phyloP scores from a whole-genome alignment of 1,284 basidiomycete genomes.

The Apiotrichum sp. region DNA sequence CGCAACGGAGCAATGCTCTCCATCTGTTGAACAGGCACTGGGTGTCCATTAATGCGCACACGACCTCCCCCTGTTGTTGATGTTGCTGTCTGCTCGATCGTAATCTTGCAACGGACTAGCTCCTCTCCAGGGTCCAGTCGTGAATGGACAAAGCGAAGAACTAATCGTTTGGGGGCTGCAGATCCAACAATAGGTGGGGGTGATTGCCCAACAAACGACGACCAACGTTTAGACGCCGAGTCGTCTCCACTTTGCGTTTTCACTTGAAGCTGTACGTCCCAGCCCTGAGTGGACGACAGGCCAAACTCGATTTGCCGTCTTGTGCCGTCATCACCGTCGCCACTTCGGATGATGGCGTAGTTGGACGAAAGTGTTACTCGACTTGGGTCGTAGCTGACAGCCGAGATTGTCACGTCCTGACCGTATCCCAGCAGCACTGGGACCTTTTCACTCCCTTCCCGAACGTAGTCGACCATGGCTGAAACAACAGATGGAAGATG shows the following conservation, averaged over 20 bases:
- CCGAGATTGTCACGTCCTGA: conserved; percentile 70
- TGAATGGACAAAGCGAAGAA: conserved; percentile 66
- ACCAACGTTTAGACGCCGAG: conserved; percentile 60
- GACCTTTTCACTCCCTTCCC: conserved; percentile 64
- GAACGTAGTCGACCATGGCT: conserved; percentile 69
- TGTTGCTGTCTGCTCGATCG: conserved; percentile 67
- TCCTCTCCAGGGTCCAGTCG: conserved; percentile 55
- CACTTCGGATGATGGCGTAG: conserved; percentile 70
- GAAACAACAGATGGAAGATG: conserved; percentile 76
- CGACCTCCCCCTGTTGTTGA: conserved; percentile 33
- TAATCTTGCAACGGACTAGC: conserved; percentile 68
- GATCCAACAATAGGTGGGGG: conserved; percentile 41
- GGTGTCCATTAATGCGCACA: conserved; percentile 75
- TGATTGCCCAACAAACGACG: conserved; percentile 57
- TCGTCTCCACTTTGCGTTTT: conserved; percentile 63
- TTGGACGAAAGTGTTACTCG: conserved; percentile 76
- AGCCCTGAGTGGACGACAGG: conserved; percentile 71
- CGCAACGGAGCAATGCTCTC: conserved; percentile 10
- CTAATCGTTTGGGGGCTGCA: conserved; percentile 55
- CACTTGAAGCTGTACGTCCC: conserved; percentile 73
- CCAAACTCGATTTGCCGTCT: conserved; percentile 70
- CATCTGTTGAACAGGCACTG: conserved; percentile 57
- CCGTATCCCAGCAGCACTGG: conserved; percentile 75
- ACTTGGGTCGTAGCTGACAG: conserved; percentile 68
- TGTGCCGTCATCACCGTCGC: conserved; percentile 49